Conservation (phyloP, 768 basidiomycete genomes). For the Panaeolus cyanescens region DNA sequence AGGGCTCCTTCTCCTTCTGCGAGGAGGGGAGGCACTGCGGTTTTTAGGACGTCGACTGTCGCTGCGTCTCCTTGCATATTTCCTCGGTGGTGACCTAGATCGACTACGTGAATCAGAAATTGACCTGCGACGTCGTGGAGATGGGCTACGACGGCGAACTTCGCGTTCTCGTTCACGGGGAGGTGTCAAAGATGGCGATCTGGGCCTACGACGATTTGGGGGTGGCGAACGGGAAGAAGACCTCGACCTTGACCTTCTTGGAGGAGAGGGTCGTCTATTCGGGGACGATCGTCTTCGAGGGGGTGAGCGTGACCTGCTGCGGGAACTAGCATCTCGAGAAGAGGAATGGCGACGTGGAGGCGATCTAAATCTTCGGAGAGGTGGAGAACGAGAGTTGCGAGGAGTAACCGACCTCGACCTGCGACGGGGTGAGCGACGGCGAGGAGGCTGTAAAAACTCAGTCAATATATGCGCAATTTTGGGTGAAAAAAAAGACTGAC, state of each 20-base stretch:
- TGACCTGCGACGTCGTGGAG: constrained; percentile 44
- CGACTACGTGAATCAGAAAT: constrained; percentile 37
- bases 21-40: constrained; percentile 19
- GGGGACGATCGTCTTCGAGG: constrained; percentile 25
- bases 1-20: constrained; percentile 28
- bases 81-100: constrained; percentile 42
- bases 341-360: constrained; percentile 35
- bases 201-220: constrained; percentile 36
- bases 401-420: constrained; percentile 39
- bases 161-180: constrained; percentile 40
- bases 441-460: constrained; percentile 34
- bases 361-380: constrained; percentile 23
- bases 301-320: constrained; percentile 25
- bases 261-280: constrained; percentile 23
- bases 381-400: constrained; percentile 39
- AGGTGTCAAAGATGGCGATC: constrained; percentile 51
- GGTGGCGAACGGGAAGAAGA: constrained; percentile 46
- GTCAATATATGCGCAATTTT: constrained; percentile 1
- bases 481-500: constrained; percentile 25
- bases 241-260: constrained; percentile 29
- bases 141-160: constrained; percentile 54
- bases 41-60: constrained; percentile 25
- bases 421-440: constrained; percentile 50
- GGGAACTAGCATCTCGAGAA: constrained; percentile 20
- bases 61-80: constrained; percentile 47